Conservation (phyloP, 306 rosid genomes). For the Abrus precatorius region DNA sequence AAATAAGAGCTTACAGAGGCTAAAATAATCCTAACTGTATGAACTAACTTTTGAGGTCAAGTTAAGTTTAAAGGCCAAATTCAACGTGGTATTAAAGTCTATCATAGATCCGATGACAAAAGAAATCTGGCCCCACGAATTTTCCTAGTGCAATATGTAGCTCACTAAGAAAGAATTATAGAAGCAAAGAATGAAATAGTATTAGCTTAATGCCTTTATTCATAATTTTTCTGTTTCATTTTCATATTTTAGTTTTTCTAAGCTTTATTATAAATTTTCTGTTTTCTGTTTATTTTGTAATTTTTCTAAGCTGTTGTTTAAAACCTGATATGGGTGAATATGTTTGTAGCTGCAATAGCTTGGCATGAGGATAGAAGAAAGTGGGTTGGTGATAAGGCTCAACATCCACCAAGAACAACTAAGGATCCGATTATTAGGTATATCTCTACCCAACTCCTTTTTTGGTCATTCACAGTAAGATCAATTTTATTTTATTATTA, state of each 20-base stretch:
- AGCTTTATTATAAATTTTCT: neutral
- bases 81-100: no score
- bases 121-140: no score
- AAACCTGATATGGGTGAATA: slow-evolving; percentile 43
- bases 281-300: slow-evolving; percentile 2
- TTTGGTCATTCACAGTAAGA: neutral
- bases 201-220: neutral
- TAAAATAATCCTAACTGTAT: no score
- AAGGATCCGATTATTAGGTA: slow-evolving; percentile 93
- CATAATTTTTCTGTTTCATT: neutral
- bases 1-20: no score
- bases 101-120: no score
- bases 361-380: slow-evolving; percentile 92
- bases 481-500: neutral
- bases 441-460: neutral
- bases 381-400: slow-evolving; percentile 84
- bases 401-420: slow-evolving; percentile 60
- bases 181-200: slow-evolving; percentile 28
- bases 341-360: slow-evolving; percentile 71
- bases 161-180: neutral
- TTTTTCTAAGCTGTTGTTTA: neutral
- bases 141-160: neutral
- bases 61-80: neutral
- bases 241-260: slow-evolving; percentile 1
- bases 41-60: no score